Base-by-base conservation (phyloP, 78 protist species). In the Cyanophora paradoxa region DNA sequence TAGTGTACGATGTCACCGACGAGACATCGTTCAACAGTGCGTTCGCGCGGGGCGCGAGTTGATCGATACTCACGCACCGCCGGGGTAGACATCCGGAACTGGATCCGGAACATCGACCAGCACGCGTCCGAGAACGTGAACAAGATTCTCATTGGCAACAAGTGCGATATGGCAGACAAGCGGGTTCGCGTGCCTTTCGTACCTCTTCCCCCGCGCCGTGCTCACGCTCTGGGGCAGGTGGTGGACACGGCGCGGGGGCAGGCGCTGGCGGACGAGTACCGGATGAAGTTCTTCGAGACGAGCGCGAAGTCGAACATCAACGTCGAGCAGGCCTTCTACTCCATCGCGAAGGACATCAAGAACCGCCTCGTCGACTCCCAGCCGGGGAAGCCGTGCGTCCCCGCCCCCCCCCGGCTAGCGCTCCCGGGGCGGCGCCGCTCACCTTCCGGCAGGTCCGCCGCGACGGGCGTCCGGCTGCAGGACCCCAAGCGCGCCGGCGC, bases 1-100 rank as follows among this genome's bases (percentile, higher is more conserved):
- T 95, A 39, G 94, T 93, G 44, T 96, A 92, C 74, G 98, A 95
- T 57, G 94, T 94, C 0, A 94, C 99, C 11, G 87, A 89, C 65
- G 90, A 73, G 28, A 56, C 77, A 48, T 81, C 93, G 26, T 89
- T 89, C 46, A 42, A 48, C 40, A 58, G n/a, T n/a, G n/a, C n/a
- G n/a, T n/a, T n/a, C n/a, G n/a, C n/a, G n/a, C n/a, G n/a, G n/a
- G n/a, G n/a, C n/a, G n/a, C n/a, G n/a, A n/a, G n/a, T n/a, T n/a
- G n/a, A n/a, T n/a, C n/a, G n/a, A n/a, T n/a, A n/a, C n/a, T n/a
- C n/a, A n/a, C n/a, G n/a, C n/a, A n/a, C n/a, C n/a, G n/a, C n/a
- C n/a, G n/a, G n/a, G n/a, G 78, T n/a, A n/a, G n/a, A 89, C 76
- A 88, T 94, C 34, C 61, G 88, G 68, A 90, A 87, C 50, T 95